Percentiles rank a stretch among this genome's conserved stretches.
These are phyloP conservation scores for Balakata baccata DNA, from an alignment of 345 rosid genomes.

Conservation along the genomic window DNA sequence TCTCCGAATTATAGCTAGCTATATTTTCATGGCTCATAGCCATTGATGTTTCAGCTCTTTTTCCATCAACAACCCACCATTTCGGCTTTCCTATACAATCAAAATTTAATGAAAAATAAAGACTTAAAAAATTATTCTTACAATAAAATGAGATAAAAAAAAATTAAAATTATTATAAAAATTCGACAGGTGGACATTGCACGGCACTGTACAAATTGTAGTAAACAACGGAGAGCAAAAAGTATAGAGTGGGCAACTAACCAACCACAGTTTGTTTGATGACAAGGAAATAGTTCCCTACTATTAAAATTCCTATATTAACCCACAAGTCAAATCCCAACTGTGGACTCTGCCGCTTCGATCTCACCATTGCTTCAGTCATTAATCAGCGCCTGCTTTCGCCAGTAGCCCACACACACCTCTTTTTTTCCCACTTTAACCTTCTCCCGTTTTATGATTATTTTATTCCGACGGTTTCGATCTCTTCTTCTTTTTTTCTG, in stretches of 20 bases:
- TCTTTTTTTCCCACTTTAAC: conserved; percentile 15
- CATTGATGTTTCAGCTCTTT: too few species aligned
- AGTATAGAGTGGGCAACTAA: too few species aligned
- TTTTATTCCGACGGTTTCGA: conserved; percentile 19
- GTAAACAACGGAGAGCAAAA: too few species aligned
- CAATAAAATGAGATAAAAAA: too few species aligned
- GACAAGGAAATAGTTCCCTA: not conserved
- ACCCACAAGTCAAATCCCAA: conserved; percentile 11
- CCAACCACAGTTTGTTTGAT: too few species aligned
- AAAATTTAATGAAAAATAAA: too few species aligned
- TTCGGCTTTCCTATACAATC: too few species aligned
- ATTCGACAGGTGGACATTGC: not conserved
- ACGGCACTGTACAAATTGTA: not conserved
- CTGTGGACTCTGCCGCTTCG: not conserved
- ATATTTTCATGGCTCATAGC: too few species aligned
- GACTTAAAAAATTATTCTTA: too few species aligned
- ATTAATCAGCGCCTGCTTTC: not conserved
- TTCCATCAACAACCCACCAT: too few species aligned
- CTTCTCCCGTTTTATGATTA: not conserved
- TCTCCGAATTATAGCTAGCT: too few species aligned
- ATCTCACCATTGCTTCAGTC: conserved; percentile 16
- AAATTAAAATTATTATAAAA: too few species aligned
- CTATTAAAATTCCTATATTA: not conserved
- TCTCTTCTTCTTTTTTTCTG: not conserved
- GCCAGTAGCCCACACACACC: not conserved